phyloP scores from a whole-genome alignment of 768 basidiomycete genomes.

The Mrakia hoshinonis region DNA sequence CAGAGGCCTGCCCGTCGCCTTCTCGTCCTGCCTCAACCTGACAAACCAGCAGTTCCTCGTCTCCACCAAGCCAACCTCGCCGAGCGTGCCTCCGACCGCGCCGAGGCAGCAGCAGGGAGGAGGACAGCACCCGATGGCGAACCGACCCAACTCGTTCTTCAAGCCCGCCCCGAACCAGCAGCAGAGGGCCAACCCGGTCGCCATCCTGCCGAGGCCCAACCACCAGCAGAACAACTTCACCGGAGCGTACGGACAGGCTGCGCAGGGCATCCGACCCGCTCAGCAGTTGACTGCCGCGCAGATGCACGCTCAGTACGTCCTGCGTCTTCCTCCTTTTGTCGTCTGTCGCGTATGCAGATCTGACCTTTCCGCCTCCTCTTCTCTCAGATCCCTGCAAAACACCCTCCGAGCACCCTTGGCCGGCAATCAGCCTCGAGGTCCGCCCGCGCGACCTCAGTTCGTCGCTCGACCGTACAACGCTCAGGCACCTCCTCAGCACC shows the following conservation, averaged over 20 bases:
- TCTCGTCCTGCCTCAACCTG: constrained; percentile 81
- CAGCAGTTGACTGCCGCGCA: neutral
- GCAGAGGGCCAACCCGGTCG: neutral
- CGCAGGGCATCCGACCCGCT: constrained; percentile 10
- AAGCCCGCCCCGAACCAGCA: constrained; percentile 1
- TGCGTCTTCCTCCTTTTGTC: neutral
- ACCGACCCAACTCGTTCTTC: constrained; percentile 15
- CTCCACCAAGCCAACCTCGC: constrained; percentile 46
- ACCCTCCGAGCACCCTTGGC: neutral
- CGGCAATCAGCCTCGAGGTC: neutral
- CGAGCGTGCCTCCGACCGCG: neutral
- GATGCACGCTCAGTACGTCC: constrained; percentile 8
- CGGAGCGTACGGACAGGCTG: constrained; percentile 2
- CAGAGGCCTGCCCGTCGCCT: constrained; percentile 79
- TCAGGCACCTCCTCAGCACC: neutral
- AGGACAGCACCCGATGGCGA: neutral
- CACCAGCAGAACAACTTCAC: constrained; percentile 15
- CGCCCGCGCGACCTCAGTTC: constrained; percentile 11
- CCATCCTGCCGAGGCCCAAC: constrained; percentile 11
- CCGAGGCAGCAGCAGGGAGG: neutral
- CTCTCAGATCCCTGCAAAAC: constrained; percentile 15
- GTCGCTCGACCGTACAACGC: neutral
- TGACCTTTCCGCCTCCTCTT: no score
- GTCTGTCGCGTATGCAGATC: neutral
- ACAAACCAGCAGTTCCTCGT: constrained; percentile 75